phyloP scores from a whole-genome alignment of 2,329 filamentous ascomycete species.

The Penicillium glabrum region DNA sequence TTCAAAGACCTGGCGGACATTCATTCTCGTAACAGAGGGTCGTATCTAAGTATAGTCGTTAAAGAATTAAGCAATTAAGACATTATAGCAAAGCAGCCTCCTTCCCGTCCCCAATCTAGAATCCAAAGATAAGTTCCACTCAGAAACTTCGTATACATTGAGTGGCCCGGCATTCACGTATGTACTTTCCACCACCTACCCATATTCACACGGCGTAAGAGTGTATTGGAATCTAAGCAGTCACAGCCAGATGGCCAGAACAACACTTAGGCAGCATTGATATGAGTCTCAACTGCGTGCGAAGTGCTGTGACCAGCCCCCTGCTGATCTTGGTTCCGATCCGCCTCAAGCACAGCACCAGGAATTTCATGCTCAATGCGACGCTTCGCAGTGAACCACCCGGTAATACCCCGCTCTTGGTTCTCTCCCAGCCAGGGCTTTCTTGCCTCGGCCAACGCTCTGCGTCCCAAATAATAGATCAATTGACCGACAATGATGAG shows the following conservation, averaged over 20 bases:
- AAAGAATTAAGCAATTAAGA: not conserved
- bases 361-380: slow-evolving; percentile 52
- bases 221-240: not conserved
- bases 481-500: slow-evolving; percentile 83
- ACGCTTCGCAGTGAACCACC: slow-evolving; percentile 81
- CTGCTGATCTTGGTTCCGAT: slow-evolving; percentile 8
- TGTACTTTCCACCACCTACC: not conserved
- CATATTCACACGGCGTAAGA: not conserved
- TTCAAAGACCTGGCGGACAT: not conserved
- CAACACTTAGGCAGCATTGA: not conserved
- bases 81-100: not conserved
- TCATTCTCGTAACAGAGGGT: not conserved
- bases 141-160: not conserved
- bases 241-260: not conserved
- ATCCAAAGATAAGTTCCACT: not conserved
- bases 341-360: slow-evolving; percentile 6
- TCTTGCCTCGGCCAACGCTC: slow-evolving; percentile 77
- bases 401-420: slow-evolving; percentile 77
- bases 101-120: not conserved
- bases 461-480: slow-evolving; percentile 83
- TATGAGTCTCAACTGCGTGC: not conserved
- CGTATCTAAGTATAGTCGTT: not conserved
- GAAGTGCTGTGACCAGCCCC: slow-evolving; percentile 4
- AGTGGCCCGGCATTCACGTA: not conserved
- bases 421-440: slow-evolving; percentile 93